Conservation (phyloP, 345 rosid genomes). For the Chamaenerion angustifolium region DNA sequence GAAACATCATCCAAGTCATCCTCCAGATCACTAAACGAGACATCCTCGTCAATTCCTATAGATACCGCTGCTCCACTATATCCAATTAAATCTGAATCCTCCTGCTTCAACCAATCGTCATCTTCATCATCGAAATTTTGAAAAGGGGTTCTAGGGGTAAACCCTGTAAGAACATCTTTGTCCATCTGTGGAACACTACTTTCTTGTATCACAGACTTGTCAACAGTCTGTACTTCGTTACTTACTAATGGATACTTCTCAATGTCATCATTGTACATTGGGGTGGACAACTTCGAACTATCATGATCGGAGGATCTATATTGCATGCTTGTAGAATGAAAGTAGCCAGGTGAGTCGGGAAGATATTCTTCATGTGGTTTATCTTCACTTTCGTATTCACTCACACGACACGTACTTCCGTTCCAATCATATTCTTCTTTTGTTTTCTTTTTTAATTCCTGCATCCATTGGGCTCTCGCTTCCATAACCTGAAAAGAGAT, state of each 20-base stretch:
- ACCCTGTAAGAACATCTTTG: constrained; percentile 9
- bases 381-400: constrained; percentile 10
- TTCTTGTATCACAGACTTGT: constrained; percentile 58
- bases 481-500: constrained; percentile 46
- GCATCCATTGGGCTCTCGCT: constrained; percentile 65
- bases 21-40: constrained; percentile 93
- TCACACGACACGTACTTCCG: constrained; percentile 19
- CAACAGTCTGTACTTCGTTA: constrained; percentile 34
- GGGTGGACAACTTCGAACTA: constrained; percentile 18
- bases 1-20: constrained; percentile 29
- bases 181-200: constrained; percentile 18
- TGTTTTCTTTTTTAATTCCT: constrained; percentile 56
- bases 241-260: constrained; percentile 52
- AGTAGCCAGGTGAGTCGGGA: constrained; percentile 15
- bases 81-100: constrained; percentile 40
- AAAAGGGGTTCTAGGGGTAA: constrained; percentile 23
- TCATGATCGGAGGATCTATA: constrained; percentile 20
- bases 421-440: constrained; percentile 33
- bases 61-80: constrained; percentile 14
- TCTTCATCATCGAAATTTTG: constrained; percentile 44
- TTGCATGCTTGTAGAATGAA: constrained; percentile 14
- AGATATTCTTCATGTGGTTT: constrained; percentile 15
- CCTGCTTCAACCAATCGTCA: constrained; percentile 63
- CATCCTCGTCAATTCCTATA: constrained; percentile 58
- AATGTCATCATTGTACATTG: constrained; percentile 28